These are phyloP conservation scores for Seiridium unicorne DNA, from an alignment of 2,329 filamentous ascomycete genomes.

Conservation along the genomic window DNA sequence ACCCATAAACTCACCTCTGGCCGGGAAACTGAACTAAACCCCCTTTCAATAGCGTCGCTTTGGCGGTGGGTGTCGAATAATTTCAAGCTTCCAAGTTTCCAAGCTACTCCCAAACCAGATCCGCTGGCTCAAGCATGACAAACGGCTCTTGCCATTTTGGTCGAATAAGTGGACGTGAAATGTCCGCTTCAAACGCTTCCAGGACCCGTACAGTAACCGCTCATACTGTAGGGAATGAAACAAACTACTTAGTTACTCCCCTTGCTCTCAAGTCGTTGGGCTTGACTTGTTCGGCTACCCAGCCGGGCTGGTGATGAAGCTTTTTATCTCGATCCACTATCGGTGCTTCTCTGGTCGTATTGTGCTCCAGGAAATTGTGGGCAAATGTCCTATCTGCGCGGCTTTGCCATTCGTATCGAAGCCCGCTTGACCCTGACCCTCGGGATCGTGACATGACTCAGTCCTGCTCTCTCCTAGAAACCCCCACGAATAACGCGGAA, in stretches of 20 bases:
- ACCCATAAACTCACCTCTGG: too few species aligned
- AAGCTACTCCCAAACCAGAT: not conserved
- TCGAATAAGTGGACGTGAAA: not conserved
- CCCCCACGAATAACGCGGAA: too few species aligned
- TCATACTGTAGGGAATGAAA: not conserved
- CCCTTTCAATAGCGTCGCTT: not conserved
- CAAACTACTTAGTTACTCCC: not conserved
- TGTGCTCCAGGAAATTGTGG: not conserved
- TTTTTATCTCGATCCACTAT: not conserved
- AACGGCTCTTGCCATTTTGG: not conserved
- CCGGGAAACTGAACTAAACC: not conserved
- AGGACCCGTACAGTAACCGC: not conserved
- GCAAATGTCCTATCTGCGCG: not conserved
- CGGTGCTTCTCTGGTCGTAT: constrained; percentile 2
- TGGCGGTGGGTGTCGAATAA: not conserved
- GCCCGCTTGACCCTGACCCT: not conserved
- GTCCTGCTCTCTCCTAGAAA: too few species aligned
- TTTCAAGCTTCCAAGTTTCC: not conserved
- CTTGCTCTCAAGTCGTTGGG: not conserved
- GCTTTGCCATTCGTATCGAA: not conserved
- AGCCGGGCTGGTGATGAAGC: not conserved
- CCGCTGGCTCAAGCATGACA: not conserved
- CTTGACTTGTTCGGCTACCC: not conserved
- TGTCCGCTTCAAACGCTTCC: not conserved
- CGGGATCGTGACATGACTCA: too few species aligned